Evolutionary conservation across 176 grass and related monocot species (phyloP), one percentile per base, ranked within the genome.

Genomic region (Rhipidocladum racemiflorum): DNA sequence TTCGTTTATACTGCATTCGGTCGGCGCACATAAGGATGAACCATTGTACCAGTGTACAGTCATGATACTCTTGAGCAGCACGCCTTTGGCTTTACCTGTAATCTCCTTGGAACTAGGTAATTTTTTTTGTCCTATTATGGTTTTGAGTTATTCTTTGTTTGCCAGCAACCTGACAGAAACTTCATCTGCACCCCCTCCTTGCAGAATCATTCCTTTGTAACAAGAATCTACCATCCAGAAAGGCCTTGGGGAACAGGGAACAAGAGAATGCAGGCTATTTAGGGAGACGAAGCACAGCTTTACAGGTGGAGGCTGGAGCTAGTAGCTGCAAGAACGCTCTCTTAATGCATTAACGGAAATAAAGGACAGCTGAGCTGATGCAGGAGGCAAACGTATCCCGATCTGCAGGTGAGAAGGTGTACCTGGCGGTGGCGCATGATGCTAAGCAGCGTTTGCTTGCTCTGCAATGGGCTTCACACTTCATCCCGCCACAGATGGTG

Each of bases 401-500:
- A 53, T 4, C 16, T 48, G 70, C 25, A 21, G 51, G 46, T 34
- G 70, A 53, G 70, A 72, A 72, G 46, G 46, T 73, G 49, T 17
- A 53, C 46, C 27, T 73, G 70, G 70, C 45, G 3, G 45, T 73
- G 70, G 46, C 17, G 28, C 28, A 51, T 34, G 70, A 73, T 51
- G 1, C 8, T 35, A 34, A 21, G 72, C 49, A 68, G 25, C 59
- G 48, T 1, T 6, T 18, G 25, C 9, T 59, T 46, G 21, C 12
- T 77, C 8, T 77, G 62, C 35, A 14, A 83, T 83, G 81, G 81
- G 81, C 70, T 83, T 28, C 12, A 7, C 17, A 6, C 72, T 46
- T 11, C 62, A 68, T 84, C 61, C 82, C 49, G 21, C 72, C 36
- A 35, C 17, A 68, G 2, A 77, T 3, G 27, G 8, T 2, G 13